Evolutionary conservation across 2,329 filamentous ascomycete genomes (phyloP), one percentile per base, ranked within the genome.

Genomic region (Metarhizium rileyi): DNA sequence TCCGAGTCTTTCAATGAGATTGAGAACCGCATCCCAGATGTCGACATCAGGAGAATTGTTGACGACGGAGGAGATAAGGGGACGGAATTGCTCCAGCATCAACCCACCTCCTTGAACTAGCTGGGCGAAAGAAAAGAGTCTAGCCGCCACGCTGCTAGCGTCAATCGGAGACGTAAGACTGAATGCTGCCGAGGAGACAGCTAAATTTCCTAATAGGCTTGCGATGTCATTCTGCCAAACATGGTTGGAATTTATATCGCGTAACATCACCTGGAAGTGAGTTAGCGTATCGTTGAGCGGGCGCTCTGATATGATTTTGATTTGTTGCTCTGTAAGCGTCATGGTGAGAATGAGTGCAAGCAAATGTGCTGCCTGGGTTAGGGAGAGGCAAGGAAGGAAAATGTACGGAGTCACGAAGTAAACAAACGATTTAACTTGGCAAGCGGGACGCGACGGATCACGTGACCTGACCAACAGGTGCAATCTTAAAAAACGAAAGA

Each of bases 11-110:
- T 46, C 48, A 36, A 50, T 46, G n/a, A 50, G 6, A 4, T 28
- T 22, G 33, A 50, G 16, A 22, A 46, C 43, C n/a, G 35, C 43
- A 22, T 26, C 23, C 48, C 48, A 50, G 27, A 50, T 35, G 22
- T 40, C 22, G 38, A 41, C 20, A 25, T 41, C 38, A 10, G 46
- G 20, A 22, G 46, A 41, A n/a, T 42, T 27, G 23, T 7, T 18
- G 22, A 30, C 6, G 12, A 42, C 35, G 23, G 4, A 30, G 5
- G 5, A 30, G 25, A 45, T 20, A 10, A 45, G 43, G 1, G 43
- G 18, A 8, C 43, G 25, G 25, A 45, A 45, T n/a, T 28, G 43
- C 25, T 45, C 43, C 3, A 45, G 26, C 28, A 5, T 45, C 43
- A 28, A 16, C 12, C 41, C 26, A 26, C 41, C 41, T 45, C 43